These are phyloP conservation scores for Septoria linicola DNA, from an alignment of 2,329 filamentous ascomycete genomes.

Conservation along the genomic window DNA sequence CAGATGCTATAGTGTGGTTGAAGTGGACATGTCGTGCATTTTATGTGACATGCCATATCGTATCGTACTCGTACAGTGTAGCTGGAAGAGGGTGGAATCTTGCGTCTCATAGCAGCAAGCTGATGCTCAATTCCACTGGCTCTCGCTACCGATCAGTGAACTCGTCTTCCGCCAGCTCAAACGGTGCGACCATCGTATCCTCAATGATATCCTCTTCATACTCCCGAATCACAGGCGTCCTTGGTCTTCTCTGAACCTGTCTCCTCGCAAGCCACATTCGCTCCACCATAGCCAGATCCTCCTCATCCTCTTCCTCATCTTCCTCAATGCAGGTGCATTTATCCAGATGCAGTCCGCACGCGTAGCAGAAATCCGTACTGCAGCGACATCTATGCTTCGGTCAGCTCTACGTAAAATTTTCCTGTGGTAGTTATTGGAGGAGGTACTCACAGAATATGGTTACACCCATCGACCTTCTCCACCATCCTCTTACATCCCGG, in stretches of 20 bases:
- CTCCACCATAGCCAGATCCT: too few relatives aligned
- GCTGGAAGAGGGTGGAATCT: too few relatives aligned
- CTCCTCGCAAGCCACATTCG: too few relatives aligned
- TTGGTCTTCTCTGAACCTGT: background rate
- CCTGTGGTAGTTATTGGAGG: background rate
- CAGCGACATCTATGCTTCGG: conserved; percentile 12
- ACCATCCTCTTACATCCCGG: conserved; percentile 17
- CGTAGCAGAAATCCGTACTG: conserved; percentile 18
- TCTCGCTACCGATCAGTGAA: conserved; percentile 5
- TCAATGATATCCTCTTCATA: conserved; percentile 18
- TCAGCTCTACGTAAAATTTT: background rate
- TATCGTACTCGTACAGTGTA: too few relatives aligned
- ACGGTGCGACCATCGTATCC: conserved; percentile 13
- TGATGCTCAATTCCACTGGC: too few relatives aligned
- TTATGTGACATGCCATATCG: too few relatives aligned
- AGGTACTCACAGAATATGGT: conserved; percentile 19
- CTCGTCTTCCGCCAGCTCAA: conserved; percentile 4
- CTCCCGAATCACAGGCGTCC: conserved; percentile 6
- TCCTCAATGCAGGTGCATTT: conserved; percentile 12
- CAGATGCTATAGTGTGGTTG: too few relatives aligned
- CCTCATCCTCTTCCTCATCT: conserved; percentile 12
- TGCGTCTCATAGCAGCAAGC: too few relatives aligned
- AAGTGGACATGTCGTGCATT: too few relatives aligned
- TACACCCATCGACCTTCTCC: conserved; percentile 20
- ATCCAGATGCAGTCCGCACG: conserved; percentile 11